Conservation (phyloP, 2,329 filamentous ascomycete species). For the Fusarium pseudograminearum region DNA sequence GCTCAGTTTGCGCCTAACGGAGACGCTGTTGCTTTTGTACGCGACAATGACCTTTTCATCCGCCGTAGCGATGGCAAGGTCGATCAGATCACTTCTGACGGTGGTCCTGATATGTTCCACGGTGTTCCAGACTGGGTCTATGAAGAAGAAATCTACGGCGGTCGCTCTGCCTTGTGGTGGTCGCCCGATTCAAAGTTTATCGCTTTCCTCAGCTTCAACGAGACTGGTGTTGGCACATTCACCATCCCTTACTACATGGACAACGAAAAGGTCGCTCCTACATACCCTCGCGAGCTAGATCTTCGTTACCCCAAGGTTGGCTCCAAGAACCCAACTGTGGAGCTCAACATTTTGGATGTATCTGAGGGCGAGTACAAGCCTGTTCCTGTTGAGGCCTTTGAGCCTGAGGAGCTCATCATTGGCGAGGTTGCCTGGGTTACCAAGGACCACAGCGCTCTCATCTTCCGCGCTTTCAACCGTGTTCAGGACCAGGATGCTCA, state of each 20-base stretch:
- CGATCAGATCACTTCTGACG: slow-evolving; percentile 69
- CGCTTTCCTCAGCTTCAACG: slow-evolving; percentile 89
- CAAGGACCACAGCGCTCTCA: slow-evolving; percentile 67
- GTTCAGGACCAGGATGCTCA: slow-evolving; percentile 75
- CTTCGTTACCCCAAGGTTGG: slow-evolving; percentile 78
- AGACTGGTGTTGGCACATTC: slow-evolving; percentile 76
- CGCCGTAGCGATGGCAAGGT: slow-evolving; percentile 59
- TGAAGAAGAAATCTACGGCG: slow-evolving; percentile 72
- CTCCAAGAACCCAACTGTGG: slow-evolving; percentile 73
- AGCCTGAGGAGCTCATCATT: slow-evolving; percentile 71
- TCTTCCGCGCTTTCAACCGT: slow-evolving; percentile 76
- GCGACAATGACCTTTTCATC: slow-evolving; percentile 73
- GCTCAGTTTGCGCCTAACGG: slow-evolving; percentile 70
- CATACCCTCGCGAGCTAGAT: slow-evolving; percentile 72
- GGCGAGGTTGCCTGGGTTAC: slow-evolving; percentile 78
- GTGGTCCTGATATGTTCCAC: slow-evolving; percentile 72
- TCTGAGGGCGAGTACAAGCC: slow-evolving; percentile 58
- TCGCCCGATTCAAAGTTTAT: slow-evolving; percentile 87
- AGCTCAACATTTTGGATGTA: slow-evolving; percentile 69
- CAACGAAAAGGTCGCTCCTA: slow-evolving; percentile 65
- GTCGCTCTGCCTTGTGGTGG: slow-evolving; percentile 90
- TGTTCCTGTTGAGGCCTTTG: slow-evolving; percentile 68
- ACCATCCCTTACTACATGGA: slow-evolving; percentile 76
- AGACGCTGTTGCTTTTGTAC: slow-evolving; percentile 74
- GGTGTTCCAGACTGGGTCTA: slow-evolving; percentile 85